These are phyloP conservation scores for Babesia bigemina DNA, from an alignment of 169 alveolate genomes.

Conservation along the genomic window DNA sequence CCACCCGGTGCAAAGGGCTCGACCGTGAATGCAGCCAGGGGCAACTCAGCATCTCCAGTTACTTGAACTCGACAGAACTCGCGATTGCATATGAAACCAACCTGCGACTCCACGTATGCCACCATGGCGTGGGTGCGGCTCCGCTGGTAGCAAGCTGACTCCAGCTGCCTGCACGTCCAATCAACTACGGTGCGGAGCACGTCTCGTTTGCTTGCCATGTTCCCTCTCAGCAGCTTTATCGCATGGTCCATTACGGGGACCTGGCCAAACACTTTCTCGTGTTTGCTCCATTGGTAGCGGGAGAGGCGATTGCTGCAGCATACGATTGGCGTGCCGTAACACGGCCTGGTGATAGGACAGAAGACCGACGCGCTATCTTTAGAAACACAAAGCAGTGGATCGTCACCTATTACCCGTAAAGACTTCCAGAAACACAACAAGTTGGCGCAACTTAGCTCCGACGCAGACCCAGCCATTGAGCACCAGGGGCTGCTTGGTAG, in stretches of 20 bases:
- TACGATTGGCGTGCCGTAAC: conserved; percentile 12
- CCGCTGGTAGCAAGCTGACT: background rate
- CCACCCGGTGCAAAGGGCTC: background rate
- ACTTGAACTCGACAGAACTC: background rate
- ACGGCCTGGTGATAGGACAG: conserved; percentile 13
- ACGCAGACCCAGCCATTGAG: background rate
- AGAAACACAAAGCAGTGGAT: background rate
- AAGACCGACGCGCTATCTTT: background rate
- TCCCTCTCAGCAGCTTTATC: conserved; percentile 5
- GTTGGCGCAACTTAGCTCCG: background rate
- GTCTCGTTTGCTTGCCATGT: background rate
- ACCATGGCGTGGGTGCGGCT: background rate
- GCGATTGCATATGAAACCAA: background rate
- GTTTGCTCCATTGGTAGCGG: conserved; percentile 19
- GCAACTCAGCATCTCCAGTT: background rate
- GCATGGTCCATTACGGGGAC: conserved; percentile 22
- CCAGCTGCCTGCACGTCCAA: conserved; percentile 8
- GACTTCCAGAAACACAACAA: conserved; percentile 1
- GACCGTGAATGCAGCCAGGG: background rate
- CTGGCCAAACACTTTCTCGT: conserved; percentile 2
- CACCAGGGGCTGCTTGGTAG: background rate
- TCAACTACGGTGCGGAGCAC: conserved; percentile 2
- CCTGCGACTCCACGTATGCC: background rate
- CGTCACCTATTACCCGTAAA: background rate
- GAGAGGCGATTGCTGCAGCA: conserved; percentile 12